phyloP scores from a whole-genome alignment of 2,329 filamentous ascomycete genomes.

The Exophiala spinifera region DNA sequence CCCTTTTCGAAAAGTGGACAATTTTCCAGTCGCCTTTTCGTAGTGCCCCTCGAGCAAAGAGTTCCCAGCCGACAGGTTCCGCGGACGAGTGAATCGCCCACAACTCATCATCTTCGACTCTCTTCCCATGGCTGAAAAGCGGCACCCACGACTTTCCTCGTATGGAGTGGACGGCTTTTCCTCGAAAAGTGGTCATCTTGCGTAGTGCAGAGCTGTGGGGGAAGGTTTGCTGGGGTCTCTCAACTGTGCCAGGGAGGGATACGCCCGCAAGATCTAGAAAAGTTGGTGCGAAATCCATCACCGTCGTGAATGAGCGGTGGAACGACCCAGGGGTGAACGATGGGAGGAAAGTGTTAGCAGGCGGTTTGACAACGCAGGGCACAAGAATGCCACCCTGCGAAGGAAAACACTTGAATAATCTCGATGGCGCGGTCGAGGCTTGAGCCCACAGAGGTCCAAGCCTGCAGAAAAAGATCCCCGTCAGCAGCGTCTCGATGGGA shows the following conservation, averaged over 20 bases:
- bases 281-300: conserved; percentile 39
- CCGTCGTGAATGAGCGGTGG: conserved; percentile 36
- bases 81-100: conserved; percentile 34
- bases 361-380: no score
- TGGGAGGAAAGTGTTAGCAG: no score
- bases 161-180: conserved; percentile 51
- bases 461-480: no score
- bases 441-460: conserved; percentile 33
- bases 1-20: not conserved
- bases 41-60: conserved; percentile 52
- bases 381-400: conserved; percentile 25
- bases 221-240: no score
- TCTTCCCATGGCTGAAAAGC: conserved; percentile 21
- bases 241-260: conserved; percentile 28
- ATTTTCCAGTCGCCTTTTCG: conserved; percentile 55
- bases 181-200: conserved; percentile 31
- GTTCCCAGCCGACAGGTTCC: conserved; percentile 53
- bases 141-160: conserved; percentile 49
- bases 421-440: conserved; percentile 29
- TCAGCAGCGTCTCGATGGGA: no score
- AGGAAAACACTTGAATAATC: conserved; percentile 7
- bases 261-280: conserved; percentile 36
- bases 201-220: conserved; percentile 48
- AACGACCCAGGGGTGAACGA: no score
- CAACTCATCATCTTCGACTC: conserved; percentile 48